Percentiles rank a stretch among this genome's conserved stretches.
phyloP scores from a whole-genome alignment of 352 stramenopile genomes.

The Globisporangium carolinianum region DNA sequence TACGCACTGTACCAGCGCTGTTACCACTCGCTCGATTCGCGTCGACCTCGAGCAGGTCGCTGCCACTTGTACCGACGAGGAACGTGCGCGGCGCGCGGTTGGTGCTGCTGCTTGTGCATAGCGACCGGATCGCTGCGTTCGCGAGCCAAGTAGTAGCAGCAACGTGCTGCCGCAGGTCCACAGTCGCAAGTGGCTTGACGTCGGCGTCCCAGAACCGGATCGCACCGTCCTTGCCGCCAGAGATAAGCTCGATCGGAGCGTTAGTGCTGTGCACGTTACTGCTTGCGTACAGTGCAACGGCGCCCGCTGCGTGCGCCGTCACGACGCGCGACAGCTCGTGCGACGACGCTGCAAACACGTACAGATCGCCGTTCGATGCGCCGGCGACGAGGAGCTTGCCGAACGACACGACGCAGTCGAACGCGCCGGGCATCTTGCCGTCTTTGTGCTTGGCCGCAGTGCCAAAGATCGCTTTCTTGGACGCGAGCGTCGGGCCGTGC shows the following conservation, averaged over 20 bases:
- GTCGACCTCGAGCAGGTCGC: constrained; percentile 86
- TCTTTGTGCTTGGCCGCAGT: constrained; percentile 46
- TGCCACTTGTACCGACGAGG: constrained; percentile 80
- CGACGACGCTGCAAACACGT: constrained; percentile 52
- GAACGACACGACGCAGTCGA: constrained; percentile 51
- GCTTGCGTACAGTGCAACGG: constrained; percentile 45
- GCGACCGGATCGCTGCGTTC: constrained; percentile 37
- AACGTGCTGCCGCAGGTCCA: constrained; percentile 37
- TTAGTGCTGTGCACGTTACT: constrained; percentile 10
- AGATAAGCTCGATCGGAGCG: constrained; percentile 47
- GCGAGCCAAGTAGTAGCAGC: constrained; percentile 16
- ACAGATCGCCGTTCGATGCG: constrained; percentile 66
- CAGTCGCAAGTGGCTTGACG: constrained; percentile 28
- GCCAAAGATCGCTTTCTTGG: constrained; percentile 68
- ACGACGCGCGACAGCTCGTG: constrained; percentile 46
- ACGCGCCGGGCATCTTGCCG: constrained; percentile 34
- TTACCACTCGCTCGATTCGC: constrained; percentile 11
- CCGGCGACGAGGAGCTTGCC: constrained; percentile 35
- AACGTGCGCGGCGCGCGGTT: constrained; percentile 30
- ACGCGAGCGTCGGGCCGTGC: constrained; percentile 59
- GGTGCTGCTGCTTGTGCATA: constrained; percentile 17
- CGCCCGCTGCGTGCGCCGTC: constrained; percentile 34
- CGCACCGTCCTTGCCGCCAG: constrained; percentile 81
- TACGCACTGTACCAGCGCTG: constrained; percentile 8
- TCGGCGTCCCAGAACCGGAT: constrained; percentile 81